Evolutionary conservation across 179 eudicot species (phyloP).

Genomic region (Gypsophila paniculata): DNA sequence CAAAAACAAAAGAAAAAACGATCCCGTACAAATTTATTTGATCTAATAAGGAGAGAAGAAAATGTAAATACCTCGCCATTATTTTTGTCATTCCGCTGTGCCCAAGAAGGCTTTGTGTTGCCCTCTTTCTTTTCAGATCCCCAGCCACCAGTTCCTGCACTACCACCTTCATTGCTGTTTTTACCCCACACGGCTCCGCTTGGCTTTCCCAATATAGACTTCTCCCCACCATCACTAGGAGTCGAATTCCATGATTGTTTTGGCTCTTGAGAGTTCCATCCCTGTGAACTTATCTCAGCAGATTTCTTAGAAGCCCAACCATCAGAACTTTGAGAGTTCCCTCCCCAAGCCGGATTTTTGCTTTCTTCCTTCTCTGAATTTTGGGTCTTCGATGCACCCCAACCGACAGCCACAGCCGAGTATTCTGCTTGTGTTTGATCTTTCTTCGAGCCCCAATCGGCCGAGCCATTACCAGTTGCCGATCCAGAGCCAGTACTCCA

Average conservation of each 20-base stretch:
- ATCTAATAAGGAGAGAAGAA: neutral
- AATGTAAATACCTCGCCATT: conserved; percentile 12
- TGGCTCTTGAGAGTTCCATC: conserved; percentile 7
- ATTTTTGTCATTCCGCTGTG: conserved; percentile 9
- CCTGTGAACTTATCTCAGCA: neutral
- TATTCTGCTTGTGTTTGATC: conserved; percentile 17
- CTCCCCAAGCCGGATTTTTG: conserved; percentile 14
- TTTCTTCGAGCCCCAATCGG: conserved; percentile 29
- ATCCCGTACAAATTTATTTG: neutral
- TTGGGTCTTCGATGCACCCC: conserved; percentile 16
- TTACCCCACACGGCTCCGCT: conserved; percentile 8
- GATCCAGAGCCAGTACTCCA: no score
- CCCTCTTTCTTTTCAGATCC: conserved; percentile 17
- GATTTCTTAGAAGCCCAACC: conserved; percentile 23
- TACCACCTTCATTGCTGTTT: neutral
- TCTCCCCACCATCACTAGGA: conserved; percentile 3
- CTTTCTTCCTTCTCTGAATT: conserved; percentile 7
- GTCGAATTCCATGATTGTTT: conserved; percentile 8
- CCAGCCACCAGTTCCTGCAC: conserved; percentile 8
- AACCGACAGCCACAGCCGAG: conserved; percentile 20
- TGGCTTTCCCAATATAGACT: conserved; percentile 7
- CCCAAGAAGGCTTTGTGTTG: conserved; percentile 24
- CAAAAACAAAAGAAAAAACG: no score
- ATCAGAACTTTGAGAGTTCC: conserved; percentile 7
- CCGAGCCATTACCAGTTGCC: conserved; percentile 17